Conservation (phyloP, 768 basidiomycete genomes). For the Tricholoma bakamatsutake region DNA sequence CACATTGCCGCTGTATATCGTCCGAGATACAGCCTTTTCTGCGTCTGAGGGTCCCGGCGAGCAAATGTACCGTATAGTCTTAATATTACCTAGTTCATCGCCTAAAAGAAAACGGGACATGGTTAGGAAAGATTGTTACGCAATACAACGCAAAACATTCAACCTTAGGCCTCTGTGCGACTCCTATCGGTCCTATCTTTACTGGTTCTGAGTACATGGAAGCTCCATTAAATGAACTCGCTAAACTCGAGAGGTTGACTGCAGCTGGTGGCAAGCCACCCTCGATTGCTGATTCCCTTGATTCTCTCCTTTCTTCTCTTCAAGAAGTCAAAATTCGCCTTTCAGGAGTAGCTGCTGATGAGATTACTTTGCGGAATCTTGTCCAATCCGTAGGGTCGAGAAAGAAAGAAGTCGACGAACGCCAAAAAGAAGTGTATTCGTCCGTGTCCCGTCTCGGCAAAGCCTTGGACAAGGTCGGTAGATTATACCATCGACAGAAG, state of each 20-base stretch:
- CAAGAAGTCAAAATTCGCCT: conserved; percentile 49
- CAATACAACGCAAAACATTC: too few species aligned
- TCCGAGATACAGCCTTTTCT: conserved; percentile 22
- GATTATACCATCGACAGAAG: background rate
- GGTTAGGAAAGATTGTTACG: background rate
- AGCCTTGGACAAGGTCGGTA: conserved; percentile 80
- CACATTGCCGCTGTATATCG: conserved; percentile 22
- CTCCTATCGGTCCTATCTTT: too few species aligned
- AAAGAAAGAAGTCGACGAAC: conserved; percentile 84
- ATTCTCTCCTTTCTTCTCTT: conserved; percentile 55
- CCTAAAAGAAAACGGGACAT: conserved; percentile 68
- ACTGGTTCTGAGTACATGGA: too few species aligned
- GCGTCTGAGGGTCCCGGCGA: conserved; percentile 19
- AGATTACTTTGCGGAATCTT: conserved; percentile 44
- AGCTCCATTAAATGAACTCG: conserved; percentile 68
- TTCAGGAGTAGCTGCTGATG: conserved; percentile 40
- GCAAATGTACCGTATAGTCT: conserved; percentile 41
- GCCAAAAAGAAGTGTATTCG: conserved; percentile 84
- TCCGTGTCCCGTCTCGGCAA: conserved; percentile 78
- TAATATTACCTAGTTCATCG: conserved; percentile 76
- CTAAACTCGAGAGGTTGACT: conserved; percentile 65
- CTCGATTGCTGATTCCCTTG: conserved; percentile 55
- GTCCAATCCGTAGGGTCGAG: conserved; percentile 54
- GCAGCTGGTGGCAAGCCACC: conserved; percentile 47
- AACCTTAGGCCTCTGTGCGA: too few species aligned